Evolutionary conservation across 164 flowering plant genomes (phyloP).

Genomic region (Aristolochia californica): DNA sequence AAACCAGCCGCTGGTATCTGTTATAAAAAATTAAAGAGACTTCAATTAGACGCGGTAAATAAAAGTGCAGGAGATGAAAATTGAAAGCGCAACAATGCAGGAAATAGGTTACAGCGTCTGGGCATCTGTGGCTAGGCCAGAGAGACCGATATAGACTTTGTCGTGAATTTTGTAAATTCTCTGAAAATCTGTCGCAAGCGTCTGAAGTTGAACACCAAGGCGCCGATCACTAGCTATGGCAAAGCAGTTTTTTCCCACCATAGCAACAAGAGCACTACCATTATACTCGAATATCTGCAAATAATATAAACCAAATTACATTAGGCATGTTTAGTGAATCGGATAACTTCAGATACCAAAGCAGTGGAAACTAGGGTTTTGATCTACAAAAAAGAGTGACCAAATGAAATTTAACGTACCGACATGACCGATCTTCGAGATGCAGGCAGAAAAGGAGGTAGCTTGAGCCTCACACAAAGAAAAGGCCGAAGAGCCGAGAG

Average conservation of each 20-base stretch:
- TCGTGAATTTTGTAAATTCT: constrained; percentile 68
- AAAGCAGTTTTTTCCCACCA: constrained; percentile 98
- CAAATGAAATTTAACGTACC: too few species aligned
- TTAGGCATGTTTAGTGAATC: background rate
- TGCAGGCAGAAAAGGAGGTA: too few species aligned
- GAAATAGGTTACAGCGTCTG: constrained; percentile 57
- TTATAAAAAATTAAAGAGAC: background rate
- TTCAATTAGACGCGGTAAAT: background rate
- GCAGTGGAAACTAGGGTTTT: too few species aligned
- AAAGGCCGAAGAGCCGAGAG: too few species aligned
- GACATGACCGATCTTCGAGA: too few species aligned
- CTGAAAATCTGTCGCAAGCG: constrained; percentile 87
- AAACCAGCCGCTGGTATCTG: constrained; percentile 82
- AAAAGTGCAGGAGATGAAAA: background rate
- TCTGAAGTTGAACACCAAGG: constrained; percentile 91
- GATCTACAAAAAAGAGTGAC: too few species aligned
- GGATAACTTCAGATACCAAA: too few species aligned
- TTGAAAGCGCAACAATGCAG: background rate
- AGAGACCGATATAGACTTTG: constrained; percentile 60
- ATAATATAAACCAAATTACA: background rate
- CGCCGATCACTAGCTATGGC: constrained; percentile 92
- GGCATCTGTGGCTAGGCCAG: constrained; percentile 89
- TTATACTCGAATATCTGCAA: constrained; percentile 89
- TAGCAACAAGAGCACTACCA: constrained; percentile 89
- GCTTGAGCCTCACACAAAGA: too few species aligned